A percentile compares a stretch with the other conserved stretches of the same genome.
Conservation (phyloP, 73 alveolate species). For the Tetrahymena elliotti region DNA sequence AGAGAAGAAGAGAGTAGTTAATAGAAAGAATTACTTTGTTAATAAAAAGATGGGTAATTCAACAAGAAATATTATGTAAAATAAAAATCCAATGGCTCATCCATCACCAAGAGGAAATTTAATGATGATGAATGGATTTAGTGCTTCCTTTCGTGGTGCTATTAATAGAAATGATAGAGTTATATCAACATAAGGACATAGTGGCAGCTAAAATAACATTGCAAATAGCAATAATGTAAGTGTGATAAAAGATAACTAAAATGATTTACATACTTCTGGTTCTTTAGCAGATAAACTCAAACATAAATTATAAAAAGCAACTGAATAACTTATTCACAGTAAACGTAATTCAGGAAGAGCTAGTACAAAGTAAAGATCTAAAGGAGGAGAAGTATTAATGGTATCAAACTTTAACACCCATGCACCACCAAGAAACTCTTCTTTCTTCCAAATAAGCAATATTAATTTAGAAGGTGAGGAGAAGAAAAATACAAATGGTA, state of each 20-base stretch:
- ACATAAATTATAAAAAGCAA: neutral
- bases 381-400: neutral
- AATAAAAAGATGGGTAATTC: neutral
- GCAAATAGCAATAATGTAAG: neutral
- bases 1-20: neutral
- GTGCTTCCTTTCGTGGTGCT: neutral
- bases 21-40: neutral
- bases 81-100: neutral
- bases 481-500: neutral
- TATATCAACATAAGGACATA: neutral
- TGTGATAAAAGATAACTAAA: neutral
- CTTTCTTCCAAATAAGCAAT: neutral
- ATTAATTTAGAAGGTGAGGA: neutral
- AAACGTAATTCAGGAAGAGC: neutral
- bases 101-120: neutral
- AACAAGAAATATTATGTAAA: neutral
- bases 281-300: neutral
- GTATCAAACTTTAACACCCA: neutral
- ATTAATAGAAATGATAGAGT: neutral
- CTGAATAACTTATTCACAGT: neutral
- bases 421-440: neutral
- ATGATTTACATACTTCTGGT: neutral
- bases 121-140: neutral
- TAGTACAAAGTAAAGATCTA: neutral
- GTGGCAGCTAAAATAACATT: neutral